These are phyloP conservation scores for Haplosporangium gracile DNA, from an alignment of 192 early-diverging fungal genomes.

Conservation along the genomic window DNA sequence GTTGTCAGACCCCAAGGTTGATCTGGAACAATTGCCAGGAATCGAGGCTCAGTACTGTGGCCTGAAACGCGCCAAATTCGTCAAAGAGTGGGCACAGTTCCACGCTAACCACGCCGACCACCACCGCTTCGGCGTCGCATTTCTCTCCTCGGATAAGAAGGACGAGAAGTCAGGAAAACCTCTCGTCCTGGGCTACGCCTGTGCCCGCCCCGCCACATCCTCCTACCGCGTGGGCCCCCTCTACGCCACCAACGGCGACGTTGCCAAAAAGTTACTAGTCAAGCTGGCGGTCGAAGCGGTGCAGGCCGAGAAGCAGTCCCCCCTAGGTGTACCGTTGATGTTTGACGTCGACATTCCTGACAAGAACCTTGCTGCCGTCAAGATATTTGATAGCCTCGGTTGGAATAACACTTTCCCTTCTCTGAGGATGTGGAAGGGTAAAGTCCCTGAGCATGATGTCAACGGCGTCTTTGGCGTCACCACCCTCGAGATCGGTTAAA, in stretches of 20 bases:
- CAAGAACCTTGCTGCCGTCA: constrained; percentile 18
- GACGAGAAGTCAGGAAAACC: constrained; percentile 11
- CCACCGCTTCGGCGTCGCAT: constrained; percentile 25
- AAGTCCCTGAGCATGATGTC: constrained; percentile 46
- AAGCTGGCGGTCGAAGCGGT: constrained; percentile 32
- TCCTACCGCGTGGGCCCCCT: constrained; percentile 55
- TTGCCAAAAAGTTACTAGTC: constrained; percentile 44
- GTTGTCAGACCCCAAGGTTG: constrained; percentile 18
- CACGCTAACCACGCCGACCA: constrained; percentile 20
- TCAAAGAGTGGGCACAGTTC: constrained; percentile 28
- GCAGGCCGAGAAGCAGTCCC: constrained; percentile 7
- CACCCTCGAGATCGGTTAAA: constrained; percentile 46
- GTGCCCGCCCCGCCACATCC: constrained; percentile 40
- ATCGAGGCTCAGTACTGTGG: constrained; percentile 28
- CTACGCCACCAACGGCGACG: constrained; percentile 34
- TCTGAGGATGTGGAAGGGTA: constrained; percentile 58
- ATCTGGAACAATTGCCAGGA: constrained; percentile 14
- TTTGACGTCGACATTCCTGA: constrained; percentile 35
- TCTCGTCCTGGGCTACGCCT: constrained; percentile 35
- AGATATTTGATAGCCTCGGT: constrained; percentile 28
- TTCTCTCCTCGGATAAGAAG: constrained; percentile 11
- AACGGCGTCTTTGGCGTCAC: constrained; percentile 38
- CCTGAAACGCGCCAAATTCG: constrained; percentile 35
- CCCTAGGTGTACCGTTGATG: constrained; percentile 3
- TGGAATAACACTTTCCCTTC: constrained; percentile 44